Base-by-base conservation (phyloP, 2,329 filamentous ascomycete genomes). In the Piedraia hortae region DNA sequence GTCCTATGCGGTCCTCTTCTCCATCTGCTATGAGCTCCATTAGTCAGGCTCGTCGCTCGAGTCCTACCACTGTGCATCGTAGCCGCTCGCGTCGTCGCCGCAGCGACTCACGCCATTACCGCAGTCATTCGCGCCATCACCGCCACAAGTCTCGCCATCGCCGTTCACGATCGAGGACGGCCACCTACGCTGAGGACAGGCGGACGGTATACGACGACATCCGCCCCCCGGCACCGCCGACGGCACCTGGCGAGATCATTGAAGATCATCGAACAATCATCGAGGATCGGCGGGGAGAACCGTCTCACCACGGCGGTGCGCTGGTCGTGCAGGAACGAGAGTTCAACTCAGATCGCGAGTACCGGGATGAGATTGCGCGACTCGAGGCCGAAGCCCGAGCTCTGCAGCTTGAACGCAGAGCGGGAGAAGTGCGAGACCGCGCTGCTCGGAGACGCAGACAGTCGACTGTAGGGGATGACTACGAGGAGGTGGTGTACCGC, bases 301-400 rank as follows among this genome's bases (percentile, higher is more conserved):
- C 27, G 11, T 31, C 28, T 14, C 21, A 13, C 16, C 24, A 24
- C 18, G 18, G 16, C 16, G 34, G 30, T 18, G 31, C 35, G 2
- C 28, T 63, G 6, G 51, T 61, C 18, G 37, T 60, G 3, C 49
- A 57, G 3, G 47, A 56, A 12, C 49, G 51, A 14, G 33, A 33
- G 3, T 34, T 36, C 18, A 50, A 42, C 26, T 51, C 46, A 4
- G 60, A 68, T 18, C 56, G 62, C 10, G 66, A 75, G 6, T 66
- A 85, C 32, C 59, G 64, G 21, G 56, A 63, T 14, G 72, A 85
- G 38, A 75, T 80, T 26, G 59, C 58, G 7, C 58, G 59, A 1
- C 53, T 82, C 1, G 72, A 82, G 46, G 57, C 55, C 4, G 66
- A 77, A 43, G 55, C 55, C 18, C 52, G 55, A 28, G 50, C 56